phyloP scores from a whole-genome alignment of 1,284 basidiomycete species.

The Microbotryum intermedium region DNA sequence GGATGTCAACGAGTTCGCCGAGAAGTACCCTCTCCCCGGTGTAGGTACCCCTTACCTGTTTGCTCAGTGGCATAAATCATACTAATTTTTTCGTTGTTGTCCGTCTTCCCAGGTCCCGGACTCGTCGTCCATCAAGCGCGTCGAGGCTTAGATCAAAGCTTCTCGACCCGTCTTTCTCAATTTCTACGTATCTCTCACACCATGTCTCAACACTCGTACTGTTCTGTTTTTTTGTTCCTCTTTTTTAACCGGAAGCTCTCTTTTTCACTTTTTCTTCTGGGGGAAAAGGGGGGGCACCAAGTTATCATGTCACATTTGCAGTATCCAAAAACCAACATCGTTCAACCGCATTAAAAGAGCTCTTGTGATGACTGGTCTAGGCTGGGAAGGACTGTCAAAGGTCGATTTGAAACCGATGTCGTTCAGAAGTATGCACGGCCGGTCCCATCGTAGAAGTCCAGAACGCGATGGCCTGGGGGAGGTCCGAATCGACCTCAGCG shows the following conservation, averaged over 20 bases:
- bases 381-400: too few species aligned
- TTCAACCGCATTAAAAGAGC: too few species aligned
- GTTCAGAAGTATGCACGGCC: too few species aligned
- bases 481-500: too few species aligned
- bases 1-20: conserved; percentile 72
- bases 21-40: conserved; percentile 85
- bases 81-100: neutral
- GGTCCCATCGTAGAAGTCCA: too few species aligned
- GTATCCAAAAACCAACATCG: too few species aligned
- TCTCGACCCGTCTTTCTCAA: neutral
- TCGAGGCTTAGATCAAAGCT: neutral
- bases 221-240: neutral
- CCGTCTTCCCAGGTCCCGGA: neutral
- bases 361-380: too few species aligned
- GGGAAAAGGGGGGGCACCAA: neutral
- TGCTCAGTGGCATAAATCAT: neutral
- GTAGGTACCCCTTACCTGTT: conserved; percentile 42
- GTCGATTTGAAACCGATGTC: too few species aligned
- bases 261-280: neutral
- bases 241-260: neutral
- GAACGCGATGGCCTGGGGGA: too few species aligned
- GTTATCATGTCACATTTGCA: too few species aligned
- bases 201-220: neutral
- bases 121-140: conserved; percentile 25
- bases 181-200: too few species aligned